A percentile compares a stretch with the other conserved stretches of the same genome.
These are phyloP conservation scores for Somion occarium DNA, from an alignment of 1,284 basidiomycete genomes.

Conservation along the genomic window DNA sequence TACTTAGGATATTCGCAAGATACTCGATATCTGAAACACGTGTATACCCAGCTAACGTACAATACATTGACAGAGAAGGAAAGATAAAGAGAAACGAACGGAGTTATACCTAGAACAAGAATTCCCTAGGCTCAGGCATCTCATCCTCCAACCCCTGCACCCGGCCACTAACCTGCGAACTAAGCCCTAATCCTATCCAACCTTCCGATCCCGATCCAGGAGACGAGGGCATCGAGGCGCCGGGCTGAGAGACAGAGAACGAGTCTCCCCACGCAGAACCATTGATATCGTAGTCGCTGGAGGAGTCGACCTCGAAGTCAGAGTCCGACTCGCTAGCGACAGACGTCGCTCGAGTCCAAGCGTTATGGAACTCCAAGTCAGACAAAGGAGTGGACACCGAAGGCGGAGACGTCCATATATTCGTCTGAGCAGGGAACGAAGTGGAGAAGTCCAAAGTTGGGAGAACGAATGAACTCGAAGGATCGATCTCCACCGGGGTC, in stretches of 20 bases:
- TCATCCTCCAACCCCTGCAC: slow-evolving; percentile 4
- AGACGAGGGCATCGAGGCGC: not conserved
- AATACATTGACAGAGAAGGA: too few relatives aligned
- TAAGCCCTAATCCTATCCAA: slow-evolving; percentile 14
- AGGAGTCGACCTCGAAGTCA: not conserved
- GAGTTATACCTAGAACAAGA: slow-evolving; percentile 12
- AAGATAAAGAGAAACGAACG: too few relatives aligned
- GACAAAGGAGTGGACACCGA: slow-evolving; percentile 11
- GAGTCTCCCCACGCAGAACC: not conserved
- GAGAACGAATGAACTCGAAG: slow-evolving; percentile 54
- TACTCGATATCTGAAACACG: too few relatives aligned
- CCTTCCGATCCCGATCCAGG: slow-evolving; percentile 5
- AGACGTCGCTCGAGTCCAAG: slow-evolving; percentile 14
- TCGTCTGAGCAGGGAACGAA: slow-evolving; percentile 25
- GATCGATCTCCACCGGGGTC: slow-evolving; percentile 29
- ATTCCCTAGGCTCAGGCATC: slow-evolving; percentile 12
- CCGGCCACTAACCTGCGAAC: slow-evolving; percentile 11
- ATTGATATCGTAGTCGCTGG: not conserved
- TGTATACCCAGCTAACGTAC: too few relatives aligned
- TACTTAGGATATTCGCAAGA: too few relatives aligned
- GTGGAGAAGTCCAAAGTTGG: slow-evolving; percentile 68
- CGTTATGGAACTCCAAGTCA: slow-evolving; percentile 26
- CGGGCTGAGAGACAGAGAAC: not conserved
- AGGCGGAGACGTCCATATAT: slow-evolving; percentile 13
- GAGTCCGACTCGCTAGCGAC: not conserved